Conservation (phyloP, 352 stramenopile genomes). For the Phytopythium mirpurense region DNA sequence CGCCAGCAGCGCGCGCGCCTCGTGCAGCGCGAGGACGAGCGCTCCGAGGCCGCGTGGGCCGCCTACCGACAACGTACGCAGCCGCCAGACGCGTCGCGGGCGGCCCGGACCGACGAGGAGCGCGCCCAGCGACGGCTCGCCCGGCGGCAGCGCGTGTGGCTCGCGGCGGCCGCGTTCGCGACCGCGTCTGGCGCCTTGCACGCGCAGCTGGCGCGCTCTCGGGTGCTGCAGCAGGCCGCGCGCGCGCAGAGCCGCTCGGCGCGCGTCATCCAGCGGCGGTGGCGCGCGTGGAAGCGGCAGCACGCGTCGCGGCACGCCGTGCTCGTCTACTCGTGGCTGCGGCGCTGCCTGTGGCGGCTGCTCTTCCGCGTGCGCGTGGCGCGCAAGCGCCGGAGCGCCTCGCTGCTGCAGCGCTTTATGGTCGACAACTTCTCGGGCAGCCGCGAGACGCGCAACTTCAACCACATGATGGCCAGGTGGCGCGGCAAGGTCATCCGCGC, state of each 20-base stretch:
- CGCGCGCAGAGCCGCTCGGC: slow-evolving; percentile 35
- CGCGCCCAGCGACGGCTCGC: slow-evolving; percentile 26
- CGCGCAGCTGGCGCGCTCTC: slow-evolving; percentile 23
- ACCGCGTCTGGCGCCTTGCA: slow-evolving; percentile 30
- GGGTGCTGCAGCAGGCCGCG: slow-evolving; percentile 25
- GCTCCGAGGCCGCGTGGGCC: slow-evolving; percentile 23
- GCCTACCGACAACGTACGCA: slow-evolving; percentile 31
- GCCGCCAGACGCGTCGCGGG: slow-evolving; percentile 8
- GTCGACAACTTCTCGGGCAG: slow-evolving; percentile 48
- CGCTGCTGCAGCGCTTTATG: slow-evolving; percentile 50
- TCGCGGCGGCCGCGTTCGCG: slow-evolving; percentile 37
- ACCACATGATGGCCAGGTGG: slow-evolving; percentile 71
- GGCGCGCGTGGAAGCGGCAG: slow-evolving; percentile 56
- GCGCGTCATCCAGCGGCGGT: slow-evolving; percentile 48
- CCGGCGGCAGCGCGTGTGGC: slow-evolving; percentile 44
- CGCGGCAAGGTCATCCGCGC: slow-evolving; percentile 64
- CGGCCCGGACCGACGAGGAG: slow-evolving; percentile 16
- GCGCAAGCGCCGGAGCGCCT: slow-evolving; percentile 26
- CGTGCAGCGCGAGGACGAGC: slow-evolving; percentile 31
- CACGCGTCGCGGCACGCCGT: slow-evolving; percentile 59
- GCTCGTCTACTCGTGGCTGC: slow-evolving; percentile 61
- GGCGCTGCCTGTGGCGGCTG: slow-evolving; percentile 67
- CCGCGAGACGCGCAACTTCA: slow-evolving; percentile 65
- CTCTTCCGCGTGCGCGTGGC: slow-evolving; percentile 47
- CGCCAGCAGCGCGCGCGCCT: slow-evolving; percentile 39